Percentiles rank a stretch among this genome's conserved stretches.
Evolutionary conservation across 768 basidiomycete species (phyloP).

Genomic region (Tubosaeta sp.): DNA sequence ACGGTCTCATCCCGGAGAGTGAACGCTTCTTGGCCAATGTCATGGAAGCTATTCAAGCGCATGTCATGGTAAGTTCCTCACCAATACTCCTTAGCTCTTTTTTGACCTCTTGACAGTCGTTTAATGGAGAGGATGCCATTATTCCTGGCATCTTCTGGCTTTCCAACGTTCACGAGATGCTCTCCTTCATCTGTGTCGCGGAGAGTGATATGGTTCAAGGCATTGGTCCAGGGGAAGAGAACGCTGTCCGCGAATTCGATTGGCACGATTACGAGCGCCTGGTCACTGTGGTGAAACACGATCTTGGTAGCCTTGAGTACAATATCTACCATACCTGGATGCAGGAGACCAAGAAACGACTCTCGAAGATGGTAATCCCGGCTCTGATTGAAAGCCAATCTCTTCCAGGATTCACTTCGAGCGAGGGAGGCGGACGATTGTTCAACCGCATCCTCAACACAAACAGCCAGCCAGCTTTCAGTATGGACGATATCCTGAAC

Average conservation of each 20-base stretch:
- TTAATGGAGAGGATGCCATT: conserved; percentile 90
- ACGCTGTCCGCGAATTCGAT: conserved; percentile 86
- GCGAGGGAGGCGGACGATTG: conserved; percentile 86
- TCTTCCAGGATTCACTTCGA: conserved; percentile 94
- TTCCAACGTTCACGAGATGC: conserved; percentile 99
- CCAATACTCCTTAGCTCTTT: neutral
- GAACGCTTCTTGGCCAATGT: conserved; percentile 98
- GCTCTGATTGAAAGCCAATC: conserved; percentile 97
- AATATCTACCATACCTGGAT: conserved; percentile 99
- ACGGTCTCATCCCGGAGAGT: conserved; percentile 93
- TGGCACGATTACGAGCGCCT: conserved; percentile 97
- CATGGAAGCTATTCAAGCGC: conserved; percentile 95
- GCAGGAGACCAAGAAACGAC: conserved; percentile 93
- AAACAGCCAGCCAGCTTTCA: conserved; percentile 84
- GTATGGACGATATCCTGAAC: conserved; percentile 98
- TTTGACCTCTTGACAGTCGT: conserved; percentile 52
- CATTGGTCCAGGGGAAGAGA: conserved; percentile 94
- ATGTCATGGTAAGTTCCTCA: conserved; percentile 84
- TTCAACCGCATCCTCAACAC: conserved; percentile 90
- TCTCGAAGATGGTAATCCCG: conserved; percentile 98
- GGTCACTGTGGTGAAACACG: conserved; percentile 97
- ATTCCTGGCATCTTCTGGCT: conserved; percentile 98
- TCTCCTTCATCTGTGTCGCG: conserved; percentile 98
- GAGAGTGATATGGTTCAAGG: conserved; percentile 98
- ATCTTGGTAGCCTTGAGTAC: conserved; percentile 96